A percentile compares a stretch with the other conserved stretches of the same genome.
Conservation (phyloP, 108 stramenopile genomes). For the Licmophora abbreviata region DNA sequence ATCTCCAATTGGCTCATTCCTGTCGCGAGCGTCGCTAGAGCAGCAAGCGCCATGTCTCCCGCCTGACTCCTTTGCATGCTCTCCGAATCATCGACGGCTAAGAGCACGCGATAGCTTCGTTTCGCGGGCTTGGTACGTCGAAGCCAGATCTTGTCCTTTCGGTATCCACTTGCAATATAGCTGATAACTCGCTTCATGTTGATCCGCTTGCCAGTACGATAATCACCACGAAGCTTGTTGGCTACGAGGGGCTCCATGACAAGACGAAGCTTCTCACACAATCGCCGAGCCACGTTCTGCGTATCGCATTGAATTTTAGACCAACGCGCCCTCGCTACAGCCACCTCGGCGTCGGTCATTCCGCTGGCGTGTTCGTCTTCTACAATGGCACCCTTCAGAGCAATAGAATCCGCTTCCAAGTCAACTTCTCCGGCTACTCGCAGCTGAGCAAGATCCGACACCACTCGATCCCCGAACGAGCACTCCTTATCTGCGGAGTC, state of each 20-base stretch:
- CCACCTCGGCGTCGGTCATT: constrained; percentile 25
- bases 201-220: constrained; percentile 95
- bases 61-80: constrained; percentile 92
- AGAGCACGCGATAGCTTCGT: constrained; percentile 89
- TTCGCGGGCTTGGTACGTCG: constrained; percentile 97
- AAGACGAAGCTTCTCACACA: constrained; percentile 96
- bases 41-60: constrained; percentile 83
- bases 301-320: constrained; percentile 70
- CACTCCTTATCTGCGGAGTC: constrained; percentile 12
- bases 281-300: constrained; percentile 59
- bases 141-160: constrained; percentile 99
- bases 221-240: constrained; percentile 93
- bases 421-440: constrained; percentile 13
- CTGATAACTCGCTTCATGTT: constrained; percentile 99
- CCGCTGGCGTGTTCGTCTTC: constrained; percentile 38
- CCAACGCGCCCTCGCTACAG: constrained; percentile 57
- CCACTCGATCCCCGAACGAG: constrained; percentile 16
- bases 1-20: constrained; percentile 95
- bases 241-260: constrained; percentile 96
- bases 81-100: constrained; percentile 96
- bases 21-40: constrained; percentile 83
- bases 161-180: constrained; percentile 96
- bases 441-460: constrained; percentile 36
- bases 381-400: constrained; percentile 5
- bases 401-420: background rate